Evolutionary conservation across 306 rosid genomes (phyloP), one percentile per base, ranked within the genome.

Genomic region (Cicer yamashitae): DNA sequence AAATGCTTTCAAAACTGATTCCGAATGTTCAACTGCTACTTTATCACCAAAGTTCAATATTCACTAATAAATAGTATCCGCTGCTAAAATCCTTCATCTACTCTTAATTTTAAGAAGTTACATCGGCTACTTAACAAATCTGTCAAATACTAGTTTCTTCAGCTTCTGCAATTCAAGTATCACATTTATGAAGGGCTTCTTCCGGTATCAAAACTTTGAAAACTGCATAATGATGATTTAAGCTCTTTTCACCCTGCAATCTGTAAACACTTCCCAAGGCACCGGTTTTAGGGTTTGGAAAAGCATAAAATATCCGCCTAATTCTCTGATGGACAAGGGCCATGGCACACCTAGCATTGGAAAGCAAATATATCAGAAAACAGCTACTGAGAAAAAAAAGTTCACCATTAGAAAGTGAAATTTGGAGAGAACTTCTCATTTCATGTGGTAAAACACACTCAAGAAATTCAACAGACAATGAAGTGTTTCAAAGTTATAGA

Each of bases 301-400:
- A 89, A 22, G 96, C 93, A 82, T 79, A 94, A 84, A 94, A 94
- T 71, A 94, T 89, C 10, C 97, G 84, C 88, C 96, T 78, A 52
- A 94, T 83, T 80, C 99, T 86, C 83, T 94, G 96, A 78, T 94
- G 99, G 40, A 90, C 91, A 2, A 94, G 96, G 51, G 97, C 97
- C 99, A 91, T 94, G 50, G 97, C 97, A 88, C 99, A 94, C 97
- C 96, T 94, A 57, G 64, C 18, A 79, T 54, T 8, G 25, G 15
- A 73, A 64, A 38, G 63, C n/a, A 76, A 70, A 46, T 52, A 57
- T 65, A 40, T 77, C 53, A 82, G 72, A 73, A 62, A 62, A 63
- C 20, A 61, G 44, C 18, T 13, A 37, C 57, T 57, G 6, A 3
- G 22, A 58, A 47, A 46, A 20, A 69, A 40, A 40, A 10, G 40